Evolutionary conservation across 2,329 filamentous ascomycete species (phyloP).

Genomic region (Phyllosticta ampelicida): DNA sequence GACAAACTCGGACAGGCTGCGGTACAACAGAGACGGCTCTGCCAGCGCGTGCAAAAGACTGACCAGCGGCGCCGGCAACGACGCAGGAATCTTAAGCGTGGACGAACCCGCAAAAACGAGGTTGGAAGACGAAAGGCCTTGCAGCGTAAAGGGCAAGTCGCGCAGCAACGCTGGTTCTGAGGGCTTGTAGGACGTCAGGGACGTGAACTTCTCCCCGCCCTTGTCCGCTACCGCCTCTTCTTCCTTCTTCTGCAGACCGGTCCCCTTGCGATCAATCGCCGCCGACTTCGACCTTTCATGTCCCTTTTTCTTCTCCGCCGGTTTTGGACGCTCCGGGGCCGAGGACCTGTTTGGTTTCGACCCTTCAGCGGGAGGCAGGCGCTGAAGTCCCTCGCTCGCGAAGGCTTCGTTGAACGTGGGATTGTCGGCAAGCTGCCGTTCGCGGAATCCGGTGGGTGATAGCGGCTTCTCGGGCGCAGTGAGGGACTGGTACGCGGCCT

Average conservation of each 20-base stretch:
- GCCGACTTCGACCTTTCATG: slow-evolving; percentile 14
- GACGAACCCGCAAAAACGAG: slow-evolving; percentile 62
- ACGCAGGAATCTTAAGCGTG: slow-evolving; percentile 63
- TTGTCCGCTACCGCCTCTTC: slow-evolving; percentile 12
- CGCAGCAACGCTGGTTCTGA: slow-evolving; percentile 39
- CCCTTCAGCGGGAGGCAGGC: slow-evolving; percentile 25
- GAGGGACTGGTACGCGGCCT: neutral
- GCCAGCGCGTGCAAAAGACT: slow-evolving; percentile 82
- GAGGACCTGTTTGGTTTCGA: slow-evolving; percentile 15
- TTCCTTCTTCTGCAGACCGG: slow-evolving; percentile 17
- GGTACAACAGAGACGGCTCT: slow-evolving; percentile 88
- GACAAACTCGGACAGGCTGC: slow-evolving; percentile 67
- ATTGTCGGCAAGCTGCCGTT: slow-evolving; percentile 14
- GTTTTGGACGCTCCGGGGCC: slow-evolving; percentile 12
- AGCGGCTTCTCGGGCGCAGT: neutral
- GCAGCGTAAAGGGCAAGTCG: slow-evolving; percentile 84
- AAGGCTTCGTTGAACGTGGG: slow-evolving; percentile 38
- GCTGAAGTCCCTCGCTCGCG: slow-evolving; percentile 33
- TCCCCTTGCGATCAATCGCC: neutral
- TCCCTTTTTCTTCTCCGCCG: slow-evolving; percentile 6
- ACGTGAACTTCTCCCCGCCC: slow-evolving; percentile 2
- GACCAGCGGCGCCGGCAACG: slow-evolving; percentile 72
- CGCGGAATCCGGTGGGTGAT: neutral
- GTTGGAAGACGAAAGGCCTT: slow-evolving; percentile 81
- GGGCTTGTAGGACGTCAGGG: slow-evolving; percentile 17